phyloP scores from a whole-genome alignment of 2,329 filamentous ascomycete species.

The Elsinoe batatas region DNA sequence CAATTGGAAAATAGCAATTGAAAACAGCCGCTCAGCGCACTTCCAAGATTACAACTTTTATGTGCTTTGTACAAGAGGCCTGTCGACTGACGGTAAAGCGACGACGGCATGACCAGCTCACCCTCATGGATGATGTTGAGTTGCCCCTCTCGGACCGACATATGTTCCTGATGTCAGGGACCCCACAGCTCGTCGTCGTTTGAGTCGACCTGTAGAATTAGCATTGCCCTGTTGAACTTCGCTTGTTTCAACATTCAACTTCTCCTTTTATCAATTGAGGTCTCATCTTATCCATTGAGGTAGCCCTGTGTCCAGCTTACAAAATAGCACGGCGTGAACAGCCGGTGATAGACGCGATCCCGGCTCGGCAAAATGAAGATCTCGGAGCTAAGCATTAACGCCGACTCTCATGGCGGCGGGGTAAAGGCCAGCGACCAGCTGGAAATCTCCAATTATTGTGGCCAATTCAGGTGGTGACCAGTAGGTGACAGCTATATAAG shows the following conservation, averaged over 20 bases:
- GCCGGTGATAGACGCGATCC: neutral
- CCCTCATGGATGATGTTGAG: neutral
- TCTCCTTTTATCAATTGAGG: too few relatives aligned
- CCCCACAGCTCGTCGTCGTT: constrained; percentile 3
- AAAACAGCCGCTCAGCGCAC: too few relatives aligned
- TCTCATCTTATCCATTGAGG: too few relatives aligned
- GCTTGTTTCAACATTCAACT: too few relatives aligned
- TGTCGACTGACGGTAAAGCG: neutral
- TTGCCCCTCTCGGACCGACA: constrained; percentile 8
- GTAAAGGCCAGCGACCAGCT: neutral
- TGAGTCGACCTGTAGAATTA: neutral
- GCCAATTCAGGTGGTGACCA: neutral
- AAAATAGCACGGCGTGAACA: neutral
- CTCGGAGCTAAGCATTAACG: neutral
- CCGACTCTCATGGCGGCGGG: neutral
- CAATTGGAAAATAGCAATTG: neutral
- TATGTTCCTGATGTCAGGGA: constrained; percentile 6
- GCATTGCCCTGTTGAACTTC: neutral
- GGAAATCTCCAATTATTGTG: neutral
- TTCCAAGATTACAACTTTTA: too few relatives aligned
- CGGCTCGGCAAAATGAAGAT: neutral
- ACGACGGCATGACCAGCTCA: neutral
- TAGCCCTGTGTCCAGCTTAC: neutral
- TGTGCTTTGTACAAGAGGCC: neutral
- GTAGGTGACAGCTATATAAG: constrained; percentile 1